phyloP scores from a whole-genome alignment of 1,139 yeast species.

The Saccharomyces hybrid region DNA sequence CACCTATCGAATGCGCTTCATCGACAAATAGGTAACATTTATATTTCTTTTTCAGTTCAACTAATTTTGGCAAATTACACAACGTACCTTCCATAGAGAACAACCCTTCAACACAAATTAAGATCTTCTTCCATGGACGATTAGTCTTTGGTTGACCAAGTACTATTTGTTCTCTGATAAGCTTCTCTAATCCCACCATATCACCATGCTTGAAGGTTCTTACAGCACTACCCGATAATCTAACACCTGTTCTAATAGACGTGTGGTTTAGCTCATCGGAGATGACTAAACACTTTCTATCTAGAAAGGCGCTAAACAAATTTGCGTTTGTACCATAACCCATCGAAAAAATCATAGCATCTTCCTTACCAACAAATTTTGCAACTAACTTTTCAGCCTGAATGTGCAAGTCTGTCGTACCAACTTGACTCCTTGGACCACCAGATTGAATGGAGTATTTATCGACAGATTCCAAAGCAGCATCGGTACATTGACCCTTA shows the following conservation, averaged over 20 bases:
- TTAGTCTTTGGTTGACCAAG: constrained; percentile 96
- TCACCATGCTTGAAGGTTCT: constrained; percentile 90
- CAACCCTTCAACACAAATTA: constrained; percentile 90
- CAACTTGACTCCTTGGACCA: constrained; percentile 67
- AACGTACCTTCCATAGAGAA: constrained; percentile 97
- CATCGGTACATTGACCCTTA: constrained; percentile 82
- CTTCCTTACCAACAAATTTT: constrained; percentile 84
- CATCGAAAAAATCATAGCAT: constrained; percentile 78
- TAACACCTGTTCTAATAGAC: constrained; percentile 88
- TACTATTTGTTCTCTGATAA: constrained; percentile 79
- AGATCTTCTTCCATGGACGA: constrained; percentile 93
- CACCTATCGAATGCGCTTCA: constrained; percentile 98
- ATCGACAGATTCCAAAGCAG: constrained; percentile 54
- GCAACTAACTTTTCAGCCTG: constrained; percentile 76
- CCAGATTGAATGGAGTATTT: constrained; percentile 72
- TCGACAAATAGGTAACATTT: constrained; percentile 87
- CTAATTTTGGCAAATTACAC: constrained; percentile 72
- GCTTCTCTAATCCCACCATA: constrained; percentile 69
- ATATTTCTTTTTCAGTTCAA: constrained; percentile 74
- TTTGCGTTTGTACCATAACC: constrained; percentile 97
- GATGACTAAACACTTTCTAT: constrained; percentile 80
- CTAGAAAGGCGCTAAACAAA: constrained; percentile 74
- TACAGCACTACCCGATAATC: constrained; percentile 88
- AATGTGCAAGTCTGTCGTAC: constrained; percentile 68
- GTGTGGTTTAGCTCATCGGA: constrained; percentile 95